Evolutionary conservation across 441 rosid genomes (phyloP).

Genomic region (Jatropha multifida): DNA sequence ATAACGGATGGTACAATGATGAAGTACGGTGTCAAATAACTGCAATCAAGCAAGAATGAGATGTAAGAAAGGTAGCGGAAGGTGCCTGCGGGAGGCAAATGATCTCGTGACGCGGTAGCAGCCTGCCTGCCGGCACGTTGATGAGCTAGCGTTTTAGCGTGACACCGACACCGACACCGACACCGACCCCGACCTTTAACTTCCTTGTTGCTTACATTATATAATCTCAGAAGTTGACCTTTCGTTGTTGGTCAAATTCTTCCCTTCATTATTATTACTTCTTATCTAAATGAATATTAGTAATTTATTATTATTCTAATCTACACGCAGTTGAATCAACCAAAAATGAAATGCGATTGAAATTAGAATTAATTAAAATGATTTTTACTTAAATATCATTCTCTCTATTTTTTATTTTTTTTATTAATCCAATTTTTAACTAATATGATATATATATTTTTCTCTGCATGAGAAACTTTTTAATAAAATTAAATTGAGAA

Average conservation of each 20-base stretch:
- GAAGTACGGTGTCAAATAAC: conserved; percentile 9
- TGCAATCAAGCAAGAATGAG: background rate
- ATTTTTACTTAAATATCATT: no score
- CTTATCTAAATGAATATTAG: no score
- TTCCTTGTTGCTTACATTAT: conserved; percentile 1
- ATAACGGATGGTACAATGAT: background rate
- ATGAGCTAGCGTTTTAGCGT: conserved; percentile 9
- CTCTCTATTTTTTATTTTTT: no score
- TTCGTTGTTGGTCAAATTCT: background rate
- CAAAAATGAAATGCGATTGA: no score
- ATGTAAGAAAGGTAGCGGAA: background rate
- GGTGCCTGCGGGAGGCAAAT: background rate
- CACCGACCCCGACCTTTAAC: conserved; percentile 8
- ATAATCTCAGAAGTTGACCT: background rate
- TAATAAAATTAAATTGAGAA: no score
- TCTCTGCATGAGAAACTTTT: no score
- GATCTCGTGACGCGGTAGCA: background rate
- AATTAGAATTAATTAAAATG: no score
- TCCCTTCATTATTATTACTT: background rate
- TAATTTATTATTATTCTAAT: no score
- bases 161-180: background rate
- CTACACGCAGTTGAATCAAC: no score
- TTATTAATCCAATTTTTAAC: no score
- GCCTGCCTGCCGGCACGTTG: background rate
- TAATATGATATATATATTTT: no score